Percentiles rank a stretch among this genome's conserved stretches.
Evolutionary conservation across 2,329 filamentous ascomycete species (phyloP).

Genomic region (Aureobasidium uvarum): DNA sequence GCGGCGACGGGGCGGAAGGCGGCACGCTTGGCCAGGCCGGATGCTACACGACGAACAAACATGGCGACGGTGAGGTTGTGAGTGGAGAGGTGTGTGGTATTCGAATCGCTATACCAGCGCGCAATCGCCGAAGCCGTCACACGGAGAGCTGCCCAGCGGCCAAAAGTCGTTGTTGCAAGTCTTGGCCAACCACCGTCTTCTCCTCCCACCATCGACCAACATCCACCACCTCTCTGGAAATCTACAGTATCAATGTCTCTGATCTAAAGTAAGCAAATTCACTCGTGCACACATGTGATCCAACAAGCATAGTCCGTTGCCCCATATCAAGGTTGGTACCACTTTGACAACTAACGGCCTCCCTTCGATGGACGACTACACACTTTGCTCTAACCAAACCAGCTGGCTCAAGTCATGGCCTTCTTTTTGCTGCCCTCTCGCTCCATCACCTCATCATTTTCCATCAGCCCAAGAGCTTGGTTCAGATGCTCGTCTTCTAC

Average conservation of each 20-base stretch:
- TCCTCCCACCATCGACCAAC: background rate
- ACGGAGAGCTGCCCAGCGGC: background rate
- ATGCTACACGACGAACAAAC: conserved; percentile 53
- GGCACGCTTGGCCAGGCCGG: conserved; percentile 48
- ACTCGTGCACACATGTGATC: background rate
- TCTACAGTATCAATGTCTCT: background rate
- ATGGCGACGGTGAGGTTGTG: conserved; percentile 37
- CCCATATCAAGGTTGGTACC: background rate
- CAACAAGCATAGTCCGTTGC: background rate
- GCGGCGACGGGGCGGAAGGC: conserved; percentile 45
- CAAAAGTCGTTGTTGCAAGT: conserved; percentile 6
- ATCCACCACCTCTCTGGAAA: no score
- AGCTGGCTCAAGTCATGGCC: background rate
- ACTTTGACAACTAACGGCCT: background rate
- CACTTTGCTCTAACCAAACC: no score
- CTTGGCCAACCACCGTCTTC: conserved; percentile 1
- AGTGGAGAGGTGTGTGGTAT: background rate
- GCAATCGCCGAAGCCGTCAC: background rate
- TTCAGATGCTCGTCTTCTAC: background rate
- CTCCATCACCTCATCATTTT: background rate
- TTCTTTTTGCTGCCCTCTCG: background rate
- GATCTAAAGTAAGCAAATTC: background rate
- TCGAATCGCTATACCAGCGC: background rate
- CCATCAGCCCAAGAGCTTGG: background rate
- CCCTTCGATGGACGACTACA: background rate